Base-by-base conservation (phyloP, 352 stramenopile genomes). In the Phytopythium helicoides region DNA sequence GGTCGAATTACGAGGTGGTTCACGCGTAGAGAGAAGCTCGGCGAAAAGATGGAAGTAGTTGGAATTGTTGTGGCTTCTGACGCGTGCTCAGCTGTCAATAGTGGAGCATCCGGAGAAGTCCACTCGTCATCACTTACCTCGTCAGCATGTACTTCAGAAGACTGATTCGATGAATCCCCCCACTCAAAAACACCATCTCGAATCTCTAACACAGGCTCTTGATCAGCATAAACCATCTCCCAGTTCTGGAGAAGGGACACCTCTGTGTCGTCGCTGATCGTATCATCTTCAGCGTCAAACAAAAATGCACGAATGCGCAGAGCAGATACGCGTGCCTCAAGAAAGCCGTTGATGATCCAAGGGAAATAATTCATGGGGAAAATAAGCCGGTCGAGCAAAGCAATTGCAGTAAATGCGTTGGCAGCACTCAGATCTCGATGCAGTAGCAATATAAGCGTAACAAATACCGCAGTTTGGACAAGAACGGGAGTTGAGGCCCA, bases 351-450 rank as follows among this genome's bases (percentile, higher is more conserved):
- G 54, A 96, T 85, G 59, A 97, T 93, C 86, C 87, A 96, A 18
- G 87, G 87, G 22, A 96, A 94, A 37, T 92, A 92, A 41, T 96
- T 96, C 77, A 97, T 96, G 1, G 89, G 89, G 49, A 91, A 95
- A 22, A 97, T 89, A 5, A 97, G 71, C 7, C 86, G 84, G 41
- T 96, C 82, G 0, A 97, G 68, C 37, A 96, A 55, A n/a, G 89
- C 73, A 22, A 97, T 82, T 0, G 86, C 80, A 9, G 86, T 92
- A 58, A 94, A 92, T 12, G 85, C 85, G 42, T 91, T 87, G 16
- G 85, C 82, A 9, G 85, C 85, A 3, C 80, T 89, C 40, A 94
- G 68, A 34, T 86, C 75, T 35, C 36, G 25, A 54, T 86, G 70
- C 18, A 76, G 80, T 28, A 69, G 71, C 54, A 84, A 86, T 16